These are phyloP conservation scores for Roridomyces roridus DNA, from an alignment of 768 basidiomycete species.

Conservation along the genomic window DNA sequence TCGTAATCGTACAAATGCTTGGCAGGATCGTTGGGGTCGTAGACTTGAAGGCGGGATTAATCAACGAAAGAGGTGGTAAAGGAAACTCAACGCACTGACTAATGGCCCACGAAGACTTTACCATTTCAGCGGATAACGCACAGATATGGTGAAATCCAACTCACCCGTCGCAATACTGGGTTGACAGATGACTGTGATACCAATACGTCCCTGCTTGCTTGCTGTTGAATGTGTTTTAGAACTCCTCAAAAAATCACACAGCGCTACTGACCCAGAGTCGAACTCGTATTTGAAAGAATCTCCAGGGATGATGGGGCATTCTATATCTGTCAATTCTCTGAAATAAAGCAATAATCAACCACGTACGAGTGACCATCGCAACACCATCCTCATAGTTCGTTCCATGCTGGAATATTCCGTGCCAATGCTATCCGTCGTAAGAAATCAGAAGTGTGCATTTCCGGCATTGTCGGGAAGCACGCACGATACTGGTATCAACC, in stretches of 20 bases:
- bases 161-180: neutral
- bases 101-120: slow-evolving; percentile 52
- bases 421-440: slow-evolving; percentile 54
- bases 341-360: too few relatives aligned
- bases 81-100: slow-evolving; percentile 15
- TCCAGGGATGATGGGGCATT: slow-evolving; percentile 52
- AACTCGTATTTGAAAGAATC: slow-evolving; percentile 53
- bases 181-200: slow-evolving; percentile 38
- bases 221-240: neutral
- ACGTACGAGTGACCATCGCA: slow-evolving; percentile 30
- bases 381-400: slow-evolving; percentile 55
- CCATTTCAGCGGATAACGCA: slow-evolving; percentile 30
- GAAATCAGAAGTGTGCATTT: too few relatives aligned
- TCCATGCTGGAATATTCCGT: slow-evolving; percentile 51
- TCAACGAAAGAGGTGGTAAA: too few relatives aligned
- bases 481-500: slow-evolving; percentile 38
- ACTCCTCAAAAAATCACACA: neutral
- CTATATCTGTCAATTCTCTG: slow-evolving; percentile 32
- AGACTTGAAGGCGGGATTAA: too few relatives aligned
- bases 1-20: slow-evolving; percentile 37
- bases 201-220: neutral
- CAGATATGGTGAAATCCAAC: neutral
- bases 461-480: too few relatives aligned
- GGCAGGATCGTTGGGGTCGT: slow-evolving; percentile 1
- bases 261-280: slow-evolving; percentile 24